Evolutionary conservation across 768 basidiomycete species (phyloP).

Genomic region (Kondoa subrosea): DNA sequence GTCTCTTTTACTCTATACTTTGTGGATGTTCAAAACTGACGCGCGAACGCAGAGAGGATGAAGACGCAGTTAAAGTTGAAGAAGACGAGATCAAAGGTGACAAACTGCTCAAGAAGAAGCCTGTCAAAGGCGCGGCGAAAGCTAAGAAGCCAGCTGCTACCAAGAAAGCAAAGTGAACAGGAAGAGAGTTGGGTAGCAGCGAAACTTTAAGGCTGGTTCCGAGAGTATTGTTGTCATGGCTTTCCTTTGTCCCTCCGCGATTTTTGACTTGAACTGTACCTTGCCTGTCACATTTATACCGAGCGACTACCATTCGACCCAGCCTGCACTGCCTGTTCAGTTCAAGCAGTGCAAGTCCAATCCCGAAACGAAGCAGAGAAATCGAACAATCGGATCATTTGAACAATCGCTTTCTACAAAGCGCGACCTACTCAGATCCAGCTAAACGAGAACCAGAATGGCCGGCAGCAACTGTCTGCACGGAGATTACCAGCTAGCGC

Average conservation of each 20-base stretch:
- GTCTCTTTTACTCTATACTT: not conserved
- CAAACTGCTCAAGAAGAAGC: constrained; percentile 26
- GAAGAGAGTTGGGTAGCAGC: constrained; percentile 7
- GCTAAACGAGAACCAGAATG: not conserved
- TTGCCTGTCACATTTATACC: too few species aligned
- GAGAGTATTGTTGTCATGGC: not conserved
- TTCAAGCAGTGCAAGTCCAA: too few species aligned
- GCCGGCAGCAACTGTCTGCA: not conserved
- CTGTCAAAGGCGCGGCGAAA: too few species aligned
- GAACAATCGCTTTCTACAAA: too few species aligned
- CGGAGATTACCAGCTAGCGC: not conserved
- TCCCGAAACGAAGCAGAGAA: too few species aligned
- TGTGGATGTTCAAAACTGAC: not conserved
- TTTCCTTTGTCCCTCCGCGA: not conserved
- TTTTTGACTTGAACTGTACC: too few species aligned
- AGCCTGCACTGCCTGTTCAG: too few species aligned
- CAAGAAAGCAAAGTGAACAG: not conserved
- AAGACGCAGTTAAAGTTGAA: constrained; percentile 41
- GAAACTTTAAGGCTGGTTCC: constrained; percentile 36
- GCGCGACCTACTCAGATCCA: too few species aligned
- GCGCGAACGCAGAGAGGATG: constrained; percentile 27
- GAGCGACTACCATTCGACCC: too few species aligned
- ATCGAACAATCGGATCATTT: too few species aligned
- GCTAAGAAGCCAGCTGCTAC: not conserved
- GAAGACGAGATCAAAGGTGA: constrained; percentile 34